phyloP scores from a whole-genome alignment of 2,329 filamentous ascomycete species.

The Calonectria naviculata region DNA sequence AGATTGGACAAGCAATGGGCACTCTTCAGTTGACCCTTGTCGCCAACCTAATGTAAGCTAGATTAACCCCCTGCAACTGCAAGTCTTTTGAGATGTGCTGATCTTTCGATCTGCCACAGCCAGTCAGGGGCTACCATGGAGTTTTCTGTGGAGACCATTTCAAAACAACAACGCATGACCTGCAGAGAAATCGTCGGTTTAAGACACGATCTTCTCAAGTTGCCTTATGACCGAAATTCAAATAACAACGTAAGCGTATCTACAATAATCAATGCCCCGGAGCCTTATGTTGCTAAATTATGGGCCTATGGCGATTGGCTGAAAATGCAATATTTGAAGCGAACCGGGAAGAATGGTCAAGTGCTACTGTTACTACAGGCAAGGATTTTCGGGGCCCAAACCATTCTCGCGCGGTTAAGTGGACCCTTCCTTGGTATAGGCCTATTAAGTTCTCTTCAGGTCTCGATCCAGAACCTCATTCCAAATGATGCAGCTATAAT shows the following conservation, averaged over 20 bases:
- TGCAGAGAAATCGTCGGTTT: neutral
- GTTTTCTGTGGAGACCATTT: neutral
- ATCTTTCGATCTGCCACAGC: neutral
- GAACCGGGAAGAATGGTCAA: neutral
- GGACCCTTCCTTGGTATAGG: neutral
- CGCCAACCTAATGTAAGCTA: neutral
- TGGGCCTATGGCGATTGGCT: neutral
- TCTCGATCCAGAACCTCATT: neutral
- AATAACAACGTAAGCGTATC: neutral
- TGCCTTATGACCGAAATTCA: neutral
- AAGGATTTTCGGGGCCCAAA: neutral
- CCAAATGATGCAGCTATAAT: neutral
- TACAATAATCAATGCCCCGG: neutral
- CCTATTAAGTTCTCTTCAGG: neutral
- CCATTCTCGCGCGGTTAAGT: neutral
- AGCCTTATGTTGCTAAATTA: neutral
- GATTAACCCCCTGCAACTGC: neutral
- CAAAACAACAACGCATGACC: neutral
- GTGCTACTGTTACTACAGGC: neutral
- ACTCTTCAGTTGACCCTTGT: neutral
- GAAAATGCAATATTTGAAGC: neutral
- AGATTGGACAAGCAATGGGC: neutral
- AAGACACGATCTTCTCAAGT: neutral
- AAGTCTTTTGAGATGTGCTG: neutral
- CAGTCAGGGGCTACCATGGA: neutral